Evolutionary conservation across 2,329 filamentous ascomycete genomes (phyloP).

Genomic region (Penicillium crustosum): DNA sequence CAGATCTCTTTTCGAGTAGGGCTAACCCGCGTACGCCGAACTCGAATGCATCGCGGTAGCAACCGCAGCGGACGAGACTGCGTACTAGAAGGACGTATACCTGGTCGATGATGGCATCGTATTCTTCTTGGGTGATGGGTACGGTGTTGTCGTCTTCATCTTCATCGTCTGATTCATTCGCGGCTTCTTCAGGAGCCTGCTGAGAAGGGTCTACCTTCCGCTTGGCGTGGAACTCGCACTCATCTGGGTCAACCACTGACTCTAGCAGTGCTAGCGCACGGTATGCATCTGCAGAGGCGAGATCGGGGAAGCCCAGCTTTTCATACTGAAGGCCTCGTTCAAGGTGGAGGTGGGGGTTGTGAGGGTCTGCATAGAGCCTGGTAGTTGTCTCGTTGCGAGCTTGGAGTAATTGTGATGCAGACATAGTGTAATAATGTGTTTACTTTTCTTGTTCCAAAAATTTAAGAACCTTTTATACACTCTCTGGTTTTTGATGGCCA

Average conservation of each 20-base stretch:
- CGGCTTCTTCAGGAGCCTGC: slow-evolving; percentile 1
- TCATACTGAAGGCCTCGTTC: slow-evolving; percentile 68
- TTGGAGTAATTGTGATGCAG: slow-evolving; percentile 20
- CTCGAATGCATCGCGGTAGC: slow-evolving; percentile 43
- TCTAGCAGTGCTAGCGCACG: slow-evolving; percentile 84
- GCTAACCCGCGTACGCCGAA: slow-evolving; percentile 37
- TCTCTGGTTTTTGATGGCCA: background rate
- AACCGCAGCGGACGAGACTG: slow-evolving; percentile 40
- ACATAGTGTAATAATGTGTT: slow-evolving; percentile 14
- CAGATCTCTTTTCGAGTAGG: slow-evolving; percentile 19
- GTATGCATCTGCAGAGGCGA: slow-evolving; percentile 87
- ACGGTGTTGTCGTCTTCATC: slow-evolving; percentile 44
- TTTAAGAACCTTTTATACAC: slow-evolving; percentile 8
- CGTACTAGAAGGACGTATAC: slow-evolving; percentile 41
- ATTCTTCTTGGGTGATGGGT: slow-evolving; percentile 35
- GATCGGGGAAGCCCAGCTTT: slow-evolving; percentile 79
- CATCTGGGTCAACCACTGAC: slow-evolving; percentile 69
- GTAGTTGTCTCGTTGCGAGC: slow-evolving; percentile 59
- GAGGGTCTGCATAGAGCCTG: slow-evolving; percentile 39
- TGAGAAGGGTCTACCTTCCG: slow-evolving; percentile 33
- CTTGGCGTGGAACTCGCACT: slow-evolving; percentile 78
- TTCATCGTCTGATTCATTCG: slow-evolving; percentile 30
- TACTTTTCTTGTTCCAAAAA: background rate
- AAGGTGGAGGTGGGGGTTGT: slow-evolving; percentile 44
- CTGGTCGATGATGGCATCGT: slow-evolving; percentile 36